Evolutionary conservation across 2,329 filamentous ascomycete species (phyloP).

Genomic region (Sarocladiaceae sp.): DNA sequence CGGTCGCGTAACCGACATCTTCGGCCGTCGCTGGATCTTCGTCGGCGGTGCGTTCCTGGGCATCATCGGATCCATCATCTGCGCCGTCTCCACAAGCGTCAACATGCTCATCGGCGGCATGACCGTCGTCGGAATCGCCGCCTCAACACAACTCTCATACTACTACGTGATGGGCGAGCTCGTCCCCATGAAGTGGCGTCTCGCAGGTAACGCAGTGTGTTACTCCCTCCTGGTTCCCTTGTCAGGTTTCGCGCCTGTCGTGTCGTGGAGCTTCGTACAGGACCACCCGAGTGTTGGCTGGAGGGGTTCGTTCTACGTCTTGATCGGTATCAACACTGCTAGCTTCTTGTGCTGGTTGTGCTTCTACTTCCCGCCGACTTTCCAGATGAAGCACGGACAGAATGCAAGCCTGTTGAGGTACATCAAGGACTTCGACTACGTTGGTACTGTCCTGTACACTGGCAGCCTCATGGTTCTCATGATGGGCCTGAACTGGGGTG

Average conservation of each 20-base stretch:
- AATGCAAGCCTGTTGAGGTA: slow-evolving; percentile 19
- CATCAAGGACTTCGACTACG: slow-evolving; percentile 26
- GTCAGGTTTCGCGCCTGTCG: slow-evolving; percentile 22
- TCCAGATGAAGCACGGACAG: slow-evolving; percentile 24
- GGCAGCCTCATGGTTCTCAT: slow-evolving; percentile 25
- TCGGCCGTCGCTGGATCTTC: slow-evolving; percentile 16
- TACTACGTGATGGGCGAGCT: slow-evolving; percentile 31
- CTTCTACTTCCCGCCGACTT: slow-evolving; percentile 30
- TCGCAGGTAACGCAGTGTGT: slow-evolving; percentile 24
- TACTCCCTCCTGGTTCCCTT: slow-evolving; percentile 28
- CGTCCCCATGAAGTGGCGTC: slow-evolving; percentile 32
- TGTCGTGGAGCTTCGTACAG: slow-evolving; percentile 22
- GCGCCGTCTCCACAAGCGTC: slow-evolving; percentile 28
- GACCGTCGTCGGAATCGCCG: slow-evolving; percentile 31
- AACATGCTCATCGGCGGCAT: slow-evolving; percentile 31
- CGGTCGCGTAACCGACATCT: slow-evolving; percentile 23
- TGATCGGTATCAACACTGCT: slow-evolving; percentile 23
- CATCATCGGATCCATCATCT: slow-evolving; percentile 20
- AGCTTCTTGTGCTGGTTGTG: slow-evolving; percentile 24
- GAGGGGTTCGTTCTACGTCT: slow-evolving; percentile 24
- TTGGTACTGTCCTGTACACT: slow-evolving; percentile 24
- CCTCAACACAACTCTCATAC: slow-evolving; percentile 31
- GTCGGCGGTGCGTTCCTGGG: slow-evolving; percentile 6
- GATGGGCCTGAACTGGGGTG: slow-evolving; percentile 28
- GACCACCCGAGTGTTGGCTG: slow-evolving; percentile 21